Base-by-base conservation (phyloP, 495 filamentous ascomycete genomes). In the Neurospora sp. region DNA sequence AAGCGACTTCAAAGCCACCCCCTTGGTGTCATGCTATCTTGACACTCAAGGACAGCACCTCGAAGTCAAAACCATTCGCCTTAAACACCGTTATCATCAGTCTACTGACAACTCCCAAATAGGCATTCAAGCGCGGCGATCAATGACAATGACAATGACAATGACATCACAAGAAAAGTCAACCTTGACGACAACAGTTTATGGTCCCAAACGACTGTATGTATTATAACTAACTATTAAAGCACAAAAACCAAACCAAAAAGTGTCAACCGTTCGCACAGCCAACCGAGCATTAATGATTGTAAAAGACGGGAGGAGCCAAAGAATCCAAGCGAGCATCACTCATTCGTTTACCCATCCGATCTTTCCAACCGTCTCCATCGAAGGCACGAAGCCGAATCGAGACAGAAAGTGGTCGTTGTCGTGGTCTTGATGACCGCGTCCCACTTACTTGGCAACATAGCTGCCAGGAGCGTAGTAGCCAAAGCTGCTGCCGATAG, bases 391-490 rank as follows among this genome's bases (percentile, higher is more conserved):
- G 11, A 60, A 3, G n/a, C 44, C 44, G 18, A 10, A 49, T n/a
- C 71, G 37, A 69, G 37, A 31, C 66, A 37, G 38, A 70, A 70
- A 42, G 31, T 23, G n/a, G 31, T 14, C 7, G 5, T 70, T 0
- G 11, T 40, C 27, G 27, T 39, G 66, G 27, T 16, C 66, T 35
- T 18, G 16, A 18, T 35, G 66, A 35, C 66, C 11, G 37, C 37
- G 31, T n/a, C 69, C 69, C 16, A 16, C 35, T 20, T 49, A 39
- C 69, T 39, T 70, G 27, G 39, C 62, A 20, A 70, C 62, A 18
- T 39, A 73, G 40, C 10, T 27, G 20, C 73, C 70, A 62, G 69
- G 69, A 16, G 8, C 6, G 35, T 75, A 76, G 62, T 77, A 77
- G n/a, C 72, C 74, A 27, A 40, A 73, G 54, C 74, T 74, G 44